A percentile compares a stretch with the other conserved stretches of the same genome.
phyloP scores from a whole-genome alignment of 2,329 filamentous ascomycete genomes.

The Alternaria gaisen region DNA sequence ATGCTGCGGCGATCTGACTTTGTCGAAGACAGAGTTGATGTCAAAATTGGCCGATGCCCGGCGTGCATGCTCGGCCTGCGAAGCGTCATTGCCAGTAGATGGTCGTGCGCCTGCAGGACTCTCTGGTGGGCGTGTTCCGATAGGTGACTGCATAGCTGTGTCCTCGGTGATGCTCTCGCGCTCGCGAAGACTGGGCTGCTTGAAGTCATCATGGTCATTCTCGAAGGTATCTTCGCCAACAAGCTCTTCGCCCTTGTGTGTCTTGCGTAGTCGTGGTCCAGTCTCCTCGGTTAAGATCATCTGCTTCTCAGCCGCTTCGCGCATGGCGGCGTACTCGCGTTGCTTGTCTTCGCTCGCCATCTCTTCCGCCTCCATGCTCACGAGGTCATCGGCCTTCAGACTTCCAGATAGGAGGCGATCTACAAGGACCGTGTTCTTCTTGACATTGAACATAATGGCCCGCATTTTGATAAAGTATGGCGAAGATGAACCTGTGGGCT shows the following conservation, averaged over 20 bases:
- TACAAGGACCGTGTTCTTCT: conserved; percentile 82
- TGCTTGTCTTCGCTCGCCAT: conserved; percentile 93
- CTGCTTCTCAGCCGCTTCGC: conserved; percentile 80
- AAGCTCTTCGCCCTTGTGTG: conserved; percentile 94
- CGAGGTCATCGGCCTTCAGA: conserved; percentile 77
- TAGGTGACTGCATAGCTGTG: conserved; percentile 25
- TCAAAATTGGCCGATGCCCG: conserved; percentile 75
- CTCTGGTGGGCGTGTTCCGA: conserved; percentile 29
- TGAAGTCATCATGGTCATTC: conserved; percentile 37
- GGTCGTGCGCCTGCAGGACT: conserved; percentile 25
- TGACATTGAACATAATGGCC: conserved; percentile 84
- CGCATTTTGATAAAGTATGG: conserved; percentile 73
- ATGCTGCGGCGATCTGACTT: conserved; percentile 76
- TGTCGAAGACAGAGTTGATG: conserved; percentile 85
- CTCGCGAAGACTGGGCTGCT: conserved; percentile 36
- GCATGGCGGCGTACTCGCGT: conserved; percentile 76
- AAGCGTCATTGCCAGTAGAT: conserved; percentile 50
- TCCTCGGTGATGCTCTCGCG: conserved; percentile 40
- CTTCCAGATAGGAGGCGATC: conserved; percentile 76
- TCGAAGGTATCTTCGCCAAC: conserved; percentile 72
- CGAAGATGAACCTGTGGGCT: conserved; percentile 54
- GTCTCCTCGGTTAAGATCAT: conserved; percentile 78
- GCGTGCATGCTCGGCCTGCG: conserved; percentile 48
- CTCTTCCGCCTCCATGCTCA: conserved; percentile 88
- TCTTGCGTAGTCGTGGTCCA: conserved; percentile 82